These are phyloP conservation scores for Solanum paucissectum DNA, from an alignment of 257 asterid species.

Conservation along the genomic window DNA sequence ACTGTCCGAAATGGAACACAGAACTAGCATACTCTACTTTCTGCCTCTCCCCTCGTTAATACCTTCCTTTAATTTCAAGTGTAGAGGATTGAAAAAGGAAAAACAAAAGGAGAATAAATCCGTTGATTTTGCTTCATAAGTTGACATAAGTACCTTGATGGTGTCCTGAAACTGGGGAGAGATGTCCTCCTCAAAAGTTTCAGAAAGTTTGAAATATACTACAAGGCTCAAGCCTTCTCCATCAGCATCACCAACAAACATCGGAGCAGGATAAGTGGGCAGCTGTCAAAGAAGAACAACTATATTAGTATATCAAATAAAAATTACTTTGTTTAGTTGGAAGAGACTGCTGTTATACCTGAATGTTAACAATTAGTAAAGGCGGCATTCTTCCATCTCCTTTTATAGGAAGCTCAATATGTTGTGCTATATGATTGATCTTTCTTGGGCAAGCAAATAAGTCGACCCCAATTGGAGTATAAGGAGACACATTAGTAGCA, in stretches of 20 bases:
- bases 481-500: slow-evolving; percentile 48
- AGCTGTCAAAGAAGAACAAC: slow-evolving; percentile 25
- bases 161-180: slow-evolving; percentile 58
- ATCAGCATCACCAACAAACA: slow-evolving; percentile 66
- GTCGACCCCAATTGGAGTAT: slow-evolving; percentile 62
- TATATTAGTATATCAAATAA: too few species aligned
- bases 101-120: not conserved
- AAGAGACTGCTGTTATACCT: slow-evolving; percentile 22
- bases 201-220: slow-evolving; percentile 50
- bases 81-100: not conserved
- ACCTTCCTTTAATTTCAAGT: not conserved
- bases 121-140: not conserved
- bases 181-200: slow-evolving; percentile 40
- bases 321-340: not conserved
- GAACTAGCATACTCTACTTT: not conserved
- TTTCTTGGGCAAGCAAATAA: slow-evolving; percentile 47
- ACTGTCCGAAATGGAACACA: not conserved
- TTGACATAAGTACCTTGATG: slow-evolving; percentile 34
- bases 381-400: slow-evolving; percentile 40
- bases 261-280: slow-evolving; percentile 59
- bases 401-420: slow-evolving; percentile 52
- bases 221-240: slow-evolving; percentile 83
- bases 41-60: not conserved
- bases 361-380: slow-evolving; percentile 60
- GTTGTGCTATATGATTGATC: slow-evolving; percentile 66